Conservation (phyloP, 2,329 filamentous ascomycete genomes). For the Fusarium luffae region DNA sequence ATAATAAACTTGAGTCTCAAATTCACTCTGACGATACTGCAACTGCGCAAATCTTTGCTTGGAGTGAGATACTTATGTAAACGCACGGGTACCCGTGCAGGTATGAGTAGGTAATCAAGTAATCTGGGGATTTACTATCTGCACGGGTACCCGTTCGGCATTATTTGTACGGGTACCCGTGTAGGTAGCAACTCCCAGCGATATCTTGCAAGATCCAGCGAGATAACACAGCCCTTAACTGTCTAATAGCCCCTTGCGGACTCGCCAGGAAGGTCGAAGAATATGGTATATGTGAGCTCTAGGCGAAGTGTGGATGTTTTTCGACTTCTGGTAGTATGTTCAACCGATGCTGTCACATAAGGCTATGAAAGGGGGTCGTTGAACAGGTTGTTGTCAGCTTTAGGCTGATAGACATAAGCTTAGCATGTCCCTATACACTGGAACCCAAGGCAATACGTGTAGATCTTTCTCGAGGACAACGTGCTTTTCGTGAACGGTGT, state of each 20-base stretch:
- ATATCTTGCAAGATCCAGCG: neutral
- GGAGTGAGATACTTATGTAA: no score
- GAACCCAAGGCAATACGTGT: neutral
- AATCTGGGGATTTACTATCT: no score
- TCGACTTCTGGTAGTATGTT: neutral
- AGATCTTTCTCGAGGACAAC: accelerated
- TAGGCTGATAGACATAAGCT: neutral
- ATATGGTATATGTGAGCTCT: neutral
- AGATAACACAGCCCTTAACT: neutral
- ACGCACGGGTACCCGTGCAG: neutral
- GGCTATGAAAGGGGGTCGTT: neutral
- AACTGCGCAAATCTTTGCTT: no score
- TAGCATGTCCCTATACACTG: neutral
- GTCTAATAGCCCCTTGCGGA: neutral
- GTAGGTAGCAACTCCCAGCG: neutral
- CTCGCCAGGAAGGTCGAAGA: neutral
- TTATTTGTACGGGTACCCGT: no score
- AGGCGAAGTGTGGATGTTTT: neutral
- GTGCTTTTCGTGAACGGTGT: neutral
- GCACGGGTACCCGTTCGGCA: no score
- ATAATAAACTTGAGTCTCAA: no score
- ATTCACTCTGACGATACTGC: no score
- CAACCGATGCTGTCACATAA: neutral
- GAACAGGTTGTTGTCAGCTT: neutral
- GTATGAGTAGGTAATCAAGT: neutral